Evolutionary conservation across 371 early-diverging fungal genomes (phyloP).

Genomic region (Encephalitozoon romaleae): DNA sequence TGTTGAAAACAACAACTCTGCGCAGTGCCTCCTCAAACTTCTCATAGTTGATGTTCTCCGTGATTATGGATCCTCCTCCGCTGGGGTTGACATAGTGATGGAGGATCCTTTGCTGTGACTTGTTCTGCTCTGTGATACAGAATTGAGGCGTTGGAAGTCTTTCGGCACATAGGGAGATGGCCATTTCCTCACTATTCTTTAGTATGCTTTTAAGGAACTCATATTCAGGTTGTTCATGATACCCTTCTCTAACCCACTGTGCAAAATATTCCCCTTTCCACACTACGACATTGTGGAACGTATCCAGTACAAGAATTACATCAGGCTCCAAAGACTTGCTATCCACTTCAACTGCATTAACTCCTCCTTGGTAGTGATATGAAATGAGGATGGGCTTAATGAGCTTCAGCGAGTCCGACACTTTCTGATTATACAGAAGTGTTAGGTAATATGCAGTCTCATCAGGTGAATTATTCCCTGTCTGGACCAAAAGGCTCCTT

Average conservation of each 20-base stretch:
- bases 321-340: conserved; percentile 88
- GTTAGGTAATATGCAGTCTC: conserved; percentile 87
- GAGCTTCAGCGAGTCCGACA: conserved; percentile 74
- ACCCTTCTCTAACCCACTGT: conserved; percentile 78
- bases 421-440: conserved; percentile 49
- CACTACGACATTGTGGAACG: conserved; percentile 89
- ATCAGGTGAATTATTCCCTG: conserved; percentile 94
- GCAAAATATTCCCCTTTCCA: conserved; percentile 83
- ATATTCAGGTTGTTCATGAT: conserved; percentile 77
- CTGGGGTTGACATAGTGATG: conserved; percentile 93
- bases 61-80: conserved; percentile 65
- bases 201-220: conserved; percentile 77
- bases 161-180: conserved; percentile 76
- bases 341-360: conserved; percentile 87
- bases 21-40: conserved; percentile 59
- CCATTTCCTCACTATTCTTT: conserved; percentile 73
- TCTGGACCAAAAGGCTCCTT: conserved; percentile 89
- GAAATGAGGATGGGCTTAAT: conserved; percentile 92
- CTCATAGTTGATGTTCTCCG: conserved; percentile 62
- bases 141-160: conserved; percentile 96
- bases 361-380: conserved; percentile 75
- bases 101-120: conserved; percentile 96
- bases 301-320: conserved; percentile 84
- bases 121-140: conserved; percentile 85
- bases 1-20: conserved; percentile 50